Evolutionary conservation across 495 filamentous ascomycete genomes (phyloP), one percentile per base, ranked within the genome.

Genomic region (Penicillium cataractarum): DNA sequence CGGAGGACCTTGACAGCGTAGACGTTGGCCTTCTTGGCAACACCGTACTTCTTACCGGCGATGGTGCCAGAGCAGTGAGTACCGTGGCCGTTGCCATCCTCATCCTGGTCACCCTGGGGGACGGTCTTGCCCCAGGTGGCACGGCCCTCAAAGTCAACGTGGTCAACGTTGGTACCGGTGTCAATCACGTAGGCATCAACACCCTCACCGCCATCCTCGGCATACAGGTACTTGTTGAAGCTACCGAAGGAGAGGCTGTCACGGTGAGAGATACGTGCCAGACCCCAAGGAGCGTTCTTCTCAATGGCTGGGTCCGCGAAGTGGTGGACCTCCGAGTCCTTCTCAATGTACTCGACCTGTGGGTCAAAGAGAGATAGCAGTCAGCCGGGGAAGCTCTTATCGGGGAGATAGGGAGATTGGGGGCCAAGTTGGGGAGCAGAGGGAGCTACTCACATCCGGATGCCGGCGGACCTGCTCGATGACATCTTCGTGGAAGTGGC

Each of bases 141-240:
- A 73, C 96, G 92, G 57, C 93, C 96, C 75, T 93, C 93, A 65
- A 99, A 99, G 78, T 99, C 96, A 63, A 94, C 93, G 80, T 99
- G 96, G 9, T 93, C 84, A 62, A 84, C 70, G 83, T 97, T 96
- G 84, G 91, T 95, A 67, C 96, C 96, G 51, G 96, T 99, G 78
- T 99, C 96, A 75, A 99, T 96, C 59, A 98, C 90, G 74, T 99
- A 99, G 62, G 93, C 96, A 82, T 99, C 96, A 71, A 99, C 95
- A 77, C 96, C 96, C 81, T 97, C 93, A 73, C 96, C 96, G 72
- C 92, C 93, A 46, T 96, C 89, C 46, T 85, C 87, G 29, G 93
- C 86, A 73, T 94, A 98, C 15, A 97, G 84, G 80, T 98, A 99
- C 81, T 98, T 98, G 85, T 97, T 97, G 85, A 94, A 98, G 75